Base-by-base conservation (phyloP, 257 asterid genomes). In the Hygrophila difformis region DNA sequence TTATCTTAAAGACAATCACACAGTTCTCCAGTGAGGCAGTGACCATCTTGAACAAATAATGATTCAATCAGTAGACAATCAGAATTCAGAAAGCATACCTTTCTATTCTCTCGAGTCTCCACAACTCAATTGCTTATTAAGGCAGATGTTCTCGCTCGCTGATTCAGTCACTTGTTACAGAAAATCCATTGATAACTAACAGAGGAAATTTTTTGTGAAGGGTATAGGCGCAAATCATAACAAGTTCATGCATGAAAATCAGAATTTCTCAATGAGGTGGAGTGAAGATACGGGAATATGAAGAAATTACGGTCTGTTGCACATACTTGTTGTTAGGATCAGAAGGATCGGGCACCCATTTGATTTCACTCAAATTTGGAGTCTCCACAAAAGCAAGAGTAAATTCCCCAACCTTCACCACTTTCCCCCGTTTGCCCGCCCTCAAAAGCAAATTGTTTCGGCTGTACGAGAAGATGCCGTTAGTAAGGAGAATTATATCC, bases 351-450 rank as follows among this genome's bases (percentile, higher is more conserved):
- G 62, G 75, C 14, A 16, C 75, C 88, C 88, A 80, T 16, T 20
- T 68, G 8, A 84, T 74, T 69, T 77, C 79, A 17, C 88, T 78
- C 73, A 78, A 41, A 69, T 81, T 81, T 9, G 95, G 94, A 0
- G 77, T 79, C 77, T 82, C 89, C 18, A 82, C 86, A 15, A 69
- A 88, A 8, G 65, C 60, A 75, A 84, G 50, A 5, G 72, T 69
- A 16, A 84, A 79, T 50, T 84, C 85, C 6, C 91, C 91, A 0
- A 75, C 69, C 49, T 84, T 88, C 57, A 68, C 62, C 7, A 55
- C 66, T 58, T 63, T 65, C 24, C 96, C 94, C 53, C 83, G 65
- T 61, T 69, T 76, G 12, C 95, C 96, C 2, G 94, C 94, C 56
- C 94, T 62, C 39, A 82, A 53, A 11, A 84, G 49, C 1, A 77